Evolutionary conservation across 2,329 filamentous ascomycete genomes (phyloP).

Genomic region (Aspergillus awamori): DNA sequence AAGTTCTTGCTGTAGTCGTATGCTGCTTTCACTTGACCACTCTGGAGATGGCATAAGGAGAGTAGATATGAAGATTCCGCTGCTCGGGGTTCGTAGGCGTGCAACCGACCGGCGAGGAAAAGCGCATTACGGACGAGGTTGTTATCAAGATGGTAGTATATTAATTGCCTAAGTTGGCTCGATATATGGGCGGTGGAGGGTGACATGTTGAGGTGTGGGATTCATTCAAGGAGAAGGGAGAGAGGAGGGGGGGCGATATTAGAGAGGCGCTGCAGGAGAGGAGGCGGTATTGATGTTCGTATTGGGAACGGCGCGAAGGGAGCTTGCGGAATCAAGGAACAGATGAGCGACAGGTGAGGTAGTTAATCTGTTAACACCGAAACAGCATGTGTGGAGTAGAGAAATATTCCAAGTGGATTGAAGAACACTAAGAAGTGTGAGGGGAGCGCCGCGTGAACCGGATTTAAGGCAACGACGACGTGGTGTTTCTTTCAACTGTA

Average conservation of each 20-base stretch:
- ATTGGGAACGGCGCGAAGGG: neutral
- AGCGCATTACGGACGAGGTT: slow-evolving; percentile 85
- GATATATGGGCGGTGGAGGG: slow-evolving; percentile 58
- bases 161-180: slow-evolving; percentile 64
- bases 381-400: slow-evolving; percentile 20
- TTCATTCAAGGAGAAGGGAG: neutral
- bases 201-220: slow-evolving; percentile 51
- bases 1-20: slow-evolving; percentile 77
- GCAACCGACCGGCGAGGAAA: slow-evolving; percentile 86
- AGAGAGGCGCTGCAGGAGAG: slow-evolving; percentile 5
- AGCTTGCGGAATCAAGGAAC: neutral
- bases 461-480: slow-evolving; percentile 21
- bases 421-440: slow-evolving; percentile 1
- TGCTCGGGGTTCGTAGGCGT: slow-evolving; percentile 79
- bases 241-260: neutral
- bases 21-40: slow-evolving; percentile 81
- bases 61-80: slow-evolving; percentile 81
- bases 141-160: slow-evolving; percentile 83
- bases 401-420: neutral
- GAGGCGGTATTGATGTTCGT: slow-evolving; percentile 5
- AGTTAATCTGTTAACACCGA: slow-evolving; percentile 5
- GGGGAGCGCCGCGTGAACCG: slow-evolving; percentile 13
- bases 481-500: slow-evolving; percentile 17
- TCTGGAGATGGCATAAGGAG: slow-evolving; percentile 79
- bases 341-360: slow-evolving; percentile 1